Evolutionary conservation across 2,329 filamentous ascomycete species (phyloP).

Genomic region (Pezicula rhizophila): DNA sequence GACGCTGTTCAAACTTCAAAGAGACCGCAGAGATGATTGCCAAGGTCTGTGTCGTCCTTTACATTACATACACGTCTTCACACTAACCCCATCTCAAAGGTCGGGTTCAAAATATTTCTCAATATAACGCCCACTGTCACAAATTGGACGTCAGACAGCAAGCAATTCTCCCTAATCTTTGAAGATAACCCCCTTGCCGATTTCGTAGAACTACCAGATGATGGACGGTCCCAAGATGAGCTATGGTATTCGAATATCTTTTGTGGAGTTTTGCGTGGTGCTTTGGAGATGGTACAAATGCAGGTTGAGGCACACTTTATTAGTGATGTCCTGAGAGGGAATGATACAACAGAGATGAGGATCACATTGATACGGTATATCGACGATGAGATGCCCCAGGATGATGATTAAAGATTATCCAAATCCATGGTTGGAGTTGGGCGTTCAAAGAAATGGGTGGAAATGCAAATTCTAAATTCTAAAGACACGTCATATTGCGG

Average conservation of each 20-base stretch:
- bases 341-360: conserved; percentile 96
- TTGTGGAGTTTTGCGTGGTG: conserved; percentile 84
- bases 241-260: conserved; percentile 98
- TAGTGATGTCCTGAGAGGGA: conserved; percentile 84
- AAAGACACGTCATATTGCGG: too few species aligned
- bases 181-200: conserved; percentile 96
- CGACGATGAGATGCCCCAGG: conserved; percentile 93
- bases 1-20: conserved; percentile 83
- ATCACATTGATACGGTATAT: conserved; percentile 89
- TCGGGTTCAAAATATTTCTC: conserved; percentile 98
- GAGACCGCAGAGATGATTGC: conserved; percentile 97
- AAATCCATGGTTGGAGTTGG: background rate
- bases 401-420: conserved; percentile 65
- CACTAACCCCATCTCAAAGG: conserved; percentile 42
- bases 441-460: background rate
- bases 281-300: conserved; percentile 99
- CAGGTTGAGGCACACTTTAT: conserved; percentile 96
- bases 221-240: conserved; percentile 91
- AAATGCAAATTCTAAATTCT: background rate
- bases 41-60: conserved; percentile 51
- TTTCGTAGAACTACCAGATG: conserved; percentile 95
- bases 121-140: conserved; percentile 91
- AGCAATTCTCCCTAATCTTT: conserved; percentile 92
- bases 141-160: conserved; percentile 94
- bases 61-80: background rate